Base-by-base conservation (phyloP, 2,329 filamentous ascomycete species). In the Cadophora gregata region DNA sequence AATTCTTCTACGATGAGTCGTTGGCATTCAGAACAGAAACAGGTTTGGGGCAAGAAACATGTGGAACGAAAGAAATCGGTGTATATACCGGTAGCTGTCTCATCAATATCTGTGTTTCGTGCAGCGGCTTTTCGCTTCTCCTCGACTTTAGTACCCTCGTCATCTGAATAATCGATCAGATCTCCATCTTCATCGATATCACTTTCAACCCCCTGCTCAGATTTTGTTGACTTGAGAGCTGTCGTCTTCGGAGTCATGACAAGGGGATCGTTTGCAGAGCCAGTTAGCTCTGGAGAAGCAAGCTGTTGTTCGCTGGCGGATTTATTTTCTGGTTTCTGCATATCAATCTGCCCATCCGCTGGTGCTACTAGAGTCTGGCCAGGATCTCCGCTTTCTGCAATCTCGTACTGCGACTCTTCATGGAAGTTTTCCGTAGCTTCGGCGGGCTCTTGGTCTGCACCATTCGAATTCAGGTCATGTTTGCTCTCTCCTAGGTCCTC, bases 151-250 rank as follows among this genome's bases (percentile, higher is more conserved):
- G 78, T 80, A 65, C 56, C 31, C 33, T 71, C 69, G n/a, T 68
- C 66, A 3, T 86, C 83, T 27, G 82, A 82, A 71, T 84, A 86
- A 67, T 83, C 82, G 71, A 83, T 79, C n/a, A 81, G 66, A 69
- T 83, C 81, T 14, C 78, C 79, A n/a, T 79, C 76, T 58, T 77
- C 74, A 48, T 75, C 69, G 53, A 66, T 50, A 51, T 65, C 66
- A 21, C 42, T 59, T 31, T 50, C 27, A 29, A 25, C 19, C n/a
- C 45, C 47, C 25, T 64, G 16, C 12, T 38, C 27, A 29, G 56
- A 45, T 36, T 56, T n/a, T 9, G 24, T 14, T 16, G 24, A 16
- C 42, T 27, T 19, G 16, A 33, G 19, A 29, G 31, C 16, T 29
- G 48, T 21, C 29, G 33, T 27, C 25, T 51, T 42, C 14, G 48